phyloP scores from a whole-genome alignment of 495 filamentous ascomycete genomes.

The Poronia punctata region DNA sequence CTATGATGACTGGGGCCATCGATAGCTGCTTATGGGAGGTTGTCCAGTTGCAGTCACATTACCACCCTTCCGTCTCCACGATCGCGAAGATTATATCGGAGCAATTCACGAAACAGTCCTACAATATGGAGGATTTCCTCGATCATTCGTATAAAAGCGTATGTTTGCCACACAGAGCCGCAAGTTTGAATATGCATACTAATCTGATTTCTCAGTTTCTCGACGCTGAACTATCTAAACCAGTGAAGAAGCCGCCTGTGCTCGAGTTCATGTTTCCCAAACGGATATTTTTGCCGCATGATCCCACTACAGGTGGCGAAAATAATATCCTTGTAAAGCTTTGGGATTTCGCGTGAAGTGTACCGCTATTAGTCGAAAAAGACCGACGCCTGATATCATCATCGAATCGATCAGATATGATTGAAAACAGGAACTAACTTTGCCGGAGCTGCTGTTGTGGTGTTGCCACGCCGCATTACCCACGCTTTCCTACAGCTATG shows the following conservation, averaged over 20 bases:
- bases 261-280: slow-evolving; percentile 94
- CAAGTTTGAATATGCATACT: slow-evolving; percentile 8
- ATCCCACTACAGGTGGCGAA: slow-evolving; percentile 29
- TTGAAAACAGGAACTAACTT: no score
- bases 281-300: slow-evolving; percentile 63
- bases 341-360: slow-evolving; percentile 44
- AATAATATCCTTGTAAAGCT: slow-evolving; percentile 48
- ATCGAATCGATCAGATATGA: no score
- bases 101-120: slow-evolving; percentile 93
- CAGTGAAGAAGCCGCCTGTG: slow-evolving; percentile 76
- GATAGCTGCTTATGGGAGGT: slow-evolving; percentile 96
- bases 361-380: no score
- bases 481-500: no score
- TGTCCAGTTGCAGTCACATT: slow-evolving; percentile 81
- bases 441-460: no score
- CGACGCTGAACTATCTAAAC: slow-evolving; percentile 71
- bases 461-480: no score
- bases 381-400: no score
- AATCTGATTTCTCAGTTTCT: slow-evolving; percentile 55
- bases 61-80: slow-evolving; percentile 94
- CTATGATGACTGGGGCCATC: slow-evolving; percentile 76
- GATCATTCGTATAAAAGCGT: slow-evolving; percentile 88
- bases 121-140: slow-evolving; percentile 90
- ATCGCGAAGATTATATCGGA: slow-evolving; percentile 90
- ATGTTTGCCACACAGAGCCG: slow-evolving; percentile 30